Base-by-base conservation (phyloP, 305 asterid genomes). In the Fraxinus platypoda region DNA sequence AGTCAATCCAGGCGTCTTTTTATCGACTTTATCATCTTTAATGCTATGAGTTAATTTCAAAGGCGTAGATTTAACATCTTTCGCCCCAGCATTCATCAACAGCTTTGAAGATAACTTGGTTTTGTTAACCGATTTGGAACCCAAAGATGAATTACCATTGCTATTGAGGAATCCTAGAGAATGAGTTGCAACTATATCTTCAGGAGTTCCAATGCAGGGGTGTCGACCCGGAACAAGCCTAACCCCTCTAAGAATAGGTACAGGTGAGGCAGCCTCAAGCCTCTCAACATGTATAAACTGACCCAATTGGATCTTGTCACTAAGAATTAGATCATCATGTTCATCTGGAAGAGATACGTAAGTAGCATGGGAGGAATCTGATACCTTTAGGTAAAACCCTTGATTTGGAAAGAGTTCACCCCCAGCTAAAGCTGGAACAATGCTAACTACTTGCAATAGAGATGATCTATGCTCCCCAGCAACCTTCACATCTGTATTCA, bases 361-460 rank as follows among this genome's bases (percentile, higher is more conserved):
- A 75, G 98, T 94, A 66, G 98, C 98, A 77, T 96, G 99, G 74
- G 99, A 96, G 68, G 99, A 96, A 79, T 96, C 99, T 8, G 99
- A 96, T 87, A 96, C 99, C 97, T 96, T 96, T 19, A 96, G 91
- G 78, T 96, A 96, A 86, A 96, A 96, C 70, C 99, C 99, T 82
- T 93, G 98, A 81, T 91, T 96, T 0, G 98, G 91, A 80, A 96
- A 96, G 6, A 96, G 93, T 88, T 96, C 99, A 59, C 99, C 98
- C 2, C 94, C 98, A 1, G 99, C 97, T 73, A 96, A 85, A 17
- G 99, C 98, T 5, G 99, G 99, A 23, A 96, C 98, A 82, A 96
- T 96, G 88, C 98, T 91, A 74, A 96, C 98, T 26, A 96, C 99
- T 80, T 96, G 99, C 83, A 96, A 71, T 6, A 94, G 86, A 76